phyloP scores from a whole-genome alignment of 225 moss, liverwort and hornwort genomes.

The Pseudoscleropodium purum region DNA sequence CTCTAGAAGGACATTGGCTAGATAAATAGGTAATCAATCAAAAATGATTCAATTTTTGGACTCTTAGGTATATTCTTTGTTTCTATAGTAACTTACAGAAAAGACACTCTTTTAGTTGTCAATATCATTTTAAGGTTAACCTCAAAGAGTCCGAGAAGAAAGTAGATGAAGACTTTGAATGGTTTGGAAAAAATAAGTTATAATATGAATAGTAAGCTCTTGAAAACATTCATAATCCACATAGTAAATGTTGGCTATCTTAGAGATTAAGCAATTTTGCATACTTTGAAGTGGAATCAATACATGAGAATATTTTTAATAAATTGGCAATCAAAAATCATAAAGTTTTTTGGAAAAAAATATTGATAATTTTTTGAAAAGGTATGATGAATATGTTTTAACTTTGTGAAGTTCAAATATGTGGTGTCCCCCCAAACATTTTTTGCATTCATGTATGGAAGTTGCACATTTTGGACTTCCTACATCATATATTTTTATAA shows the following conservation, averaged over 20 bases:
- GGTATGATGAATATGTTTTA: not conserved
- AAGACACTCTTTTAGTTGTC: not conserved
- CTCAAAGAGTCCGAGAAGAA: fast-evolving
- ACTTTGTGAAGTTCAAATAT: not conserved
- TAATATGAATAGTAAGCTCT: not conserved
- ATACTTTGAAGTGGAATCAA: not conserved
- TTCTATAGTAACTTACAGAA: fast-evolving
- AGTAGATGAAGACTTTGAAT: not conserved
- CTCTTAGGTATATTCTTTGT: not conserved
- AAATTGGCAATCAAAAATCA: not conserved
- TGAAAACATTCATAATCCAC: not conserved
- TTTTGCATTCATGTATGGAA: not conserved
- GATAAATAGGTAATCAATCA: not conserved
- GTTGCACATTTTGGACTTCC: not conserved
- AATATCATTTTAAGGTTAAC: not conserved
- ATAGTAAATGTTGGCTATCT: not conserved
- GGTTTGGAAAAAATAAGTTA: not conserved
- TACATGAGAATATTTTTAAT: not conserved
- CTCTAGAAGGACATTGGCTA: fast-evolving
- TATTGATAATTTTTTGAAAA: not conserved
- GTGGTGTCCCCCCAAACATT: fast-evolving
- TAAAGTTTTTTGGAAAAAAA: not conserved
- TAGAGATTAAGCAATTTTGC: not conserved
- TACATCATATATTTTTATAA: not conserved
- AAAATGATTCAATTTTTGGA: not conserved